Evolutionary conservation across 1,284 basidiomycete species (phyloP).

Genomic region (Sphagnurus paluster): DNA sequence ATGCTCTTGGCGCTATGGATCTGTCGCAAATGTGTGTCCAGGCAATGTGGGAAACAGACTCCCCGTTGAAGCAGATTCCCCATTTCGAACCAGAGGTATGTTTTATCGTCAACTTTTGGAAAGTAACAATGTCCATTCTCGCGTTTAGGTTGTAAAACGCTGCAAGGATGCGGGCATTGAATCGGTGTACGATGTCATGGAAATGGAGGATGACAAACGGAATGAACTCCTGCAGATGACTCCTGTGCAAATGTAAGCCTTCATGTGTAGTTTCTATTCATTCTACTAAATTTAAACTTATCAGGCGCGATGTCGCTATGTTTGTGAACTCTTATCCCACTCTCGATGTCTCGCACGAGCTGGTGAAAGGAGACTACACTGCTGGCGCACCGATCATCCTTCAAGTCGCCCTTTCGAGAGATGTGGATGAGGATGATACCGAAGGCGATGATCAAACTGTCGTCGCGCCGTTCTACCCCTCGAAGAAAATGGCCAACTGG

Average conservation of each 20-base stretch:
- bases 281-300: slow-evolving; percentile 19
- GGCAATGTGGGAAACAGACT: slow-evolving; percentile 96
- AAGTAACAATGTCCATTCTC: not conserved
- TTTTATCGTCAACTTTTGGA: not conserved
- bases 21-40: slow-evolving; percentile 99
- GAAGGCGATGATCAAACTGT: slow-evolving; percentile 77
- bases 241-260: slow-evolving; percentile 77
- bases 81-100: slow-evolving; percentile 87
- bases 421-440: slow-evolving; percentile 83
- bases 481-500: slow-evolving; percentile 92
- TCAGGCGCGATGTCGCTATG: slow-evolving; percentile 83
- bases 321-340: slow-evolving; percentile 96
- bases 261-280: not conserved
- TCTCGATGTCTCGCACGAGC: slow-evolving; percentile 82
- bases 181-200: slow-evolving; percentile 95
- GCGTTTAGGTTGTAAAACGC: slow-evolving; percentile 73
- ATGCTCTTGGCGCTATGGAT: slow-evolving; percentile 97
- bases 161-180: slow-evolving; percentile 83
- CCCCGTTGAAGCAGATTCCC: slow-evolving; percentile 92
- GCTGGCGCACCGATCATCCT: slow-evolving; percentile 84
- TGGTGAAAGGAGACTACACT: slow-evolving; percentile 83
- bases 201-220: slow-evolving; percentile 90
- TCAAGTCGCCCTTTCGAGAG: slow-evolving; percentile 78
- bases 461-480: slow-evolving; percentile 89
- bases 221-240: slow-evolving; percentile 86